Evolutionary conservation across 352 stramenopile species (phyloP).

Genomic region (Peronospora farinosa): DNA sequence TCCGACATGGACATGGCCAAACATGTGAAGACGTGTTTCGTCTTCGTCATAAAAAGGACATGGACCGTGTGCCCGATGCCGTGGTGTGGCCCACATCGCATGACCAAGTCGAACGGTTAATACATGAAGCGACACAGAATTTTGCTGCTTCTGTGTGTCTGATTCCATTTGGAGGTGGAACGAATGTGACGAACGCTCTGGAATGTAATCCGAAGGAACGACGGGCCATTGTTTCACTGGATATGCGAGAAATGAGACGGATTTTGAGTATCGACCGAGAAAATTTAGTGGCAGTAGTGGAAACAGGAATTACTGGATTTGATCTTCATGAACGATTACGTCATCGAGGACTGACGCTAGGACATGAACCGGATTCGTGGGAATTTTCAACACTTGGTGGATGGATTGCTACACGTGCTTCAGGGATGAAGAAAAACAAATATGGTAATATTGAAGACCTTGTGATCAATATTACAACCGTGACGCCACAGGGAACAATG

Average conservation of each 20-base stretch:
- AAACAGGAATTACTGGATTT: conserved; percentile 88
- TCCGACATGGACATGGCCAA: conserved; percentile 64
- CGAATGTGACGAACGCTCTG: conserved; percentile 79
- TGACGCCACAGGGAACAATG: conserved; percentile 62
- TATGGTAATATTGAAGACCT: conserved; percentile 95
- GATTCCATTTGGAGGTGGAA: conserved; percentile 93
- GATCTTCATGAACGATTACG: conserved; percentile 85
- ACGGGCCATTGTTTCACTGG: conserved; percentile 89
- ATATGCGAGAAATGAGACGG: conserved; percentile 88
- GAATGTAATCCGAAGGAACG: conserved; percentile 56
- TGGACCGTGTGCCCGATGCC: conserved; percentile 81
- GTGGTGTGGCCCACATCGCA: conserved; percentile 87
- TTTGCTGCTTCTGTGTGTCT: conserved; percentile 72
- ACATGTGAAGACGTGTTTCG: conserved; percentile 68
- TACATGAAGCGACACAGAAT: conserved; percentile 45
- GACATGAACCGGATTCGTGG: conserved; percentile 90
- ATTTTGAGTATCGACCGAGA: conserved; percentile 67
- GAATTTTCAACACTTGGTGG: conserved; percentile 91
- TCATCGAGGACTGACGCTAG: conserved; percentile 83
- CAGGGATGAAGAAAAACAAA: conserved; percentile 91
- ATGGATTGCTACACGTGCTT: conserved; percentile 89
- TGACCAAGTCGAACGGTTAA: conserved; percentile 76
- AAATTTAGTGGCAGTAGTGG: conserved; percentile 82
- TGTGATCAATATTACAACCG: conserved; percentile 76
- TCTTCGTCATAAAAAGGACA: conserved; percentile 36